These are phyloP conservation scores for Saturnispora dispora DNA, from an alignment of 805 yeast species.

Conservation along the genomic window DNA sequence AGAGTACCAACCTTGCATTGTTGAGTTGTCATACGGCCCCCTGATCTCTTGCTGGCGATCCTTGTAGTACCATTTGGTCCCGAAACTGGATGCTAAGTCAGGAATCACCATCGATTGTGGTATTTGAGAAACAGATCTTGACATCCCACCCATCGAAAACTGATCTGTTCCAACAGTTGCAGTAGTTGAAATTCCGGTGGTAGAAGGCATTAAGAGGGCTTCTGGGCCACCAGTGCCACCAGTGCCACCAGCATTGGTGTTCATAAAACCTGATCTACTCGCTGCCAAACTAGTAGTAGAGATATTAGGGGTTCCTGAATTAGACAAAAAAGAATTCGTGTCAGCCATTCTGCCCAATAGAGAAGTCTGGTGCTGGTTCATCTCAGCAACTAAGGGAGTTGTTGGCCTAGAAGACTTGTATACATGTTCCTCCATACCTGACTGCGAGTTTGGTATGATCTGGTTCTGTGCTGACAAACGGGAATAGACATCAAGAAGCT, in stretches of 20 bases:
- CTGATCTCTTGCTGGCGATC: conserved; percentile 65
- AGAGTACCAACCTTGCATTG: conserved; percentile 74
- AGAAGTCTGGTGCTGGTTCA: neutral
- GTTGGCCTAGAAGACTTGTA: neutral
- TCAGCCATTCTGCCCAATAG: neutral
- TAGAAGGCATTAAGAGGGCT: neutral
- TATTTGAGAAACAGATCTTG: neutral
- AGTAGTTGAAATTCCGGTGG: neutral
- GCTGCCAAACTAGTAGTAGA: neutral
- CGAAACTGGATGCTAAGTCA: neutral
- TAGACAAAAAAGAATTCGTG: neutral
- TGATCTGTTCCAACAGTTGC: neutral
- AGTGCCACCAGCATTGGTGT: neutral
- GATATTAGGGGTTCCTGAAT: neutral
- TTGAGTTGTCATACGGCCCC: conserved; percentile 68
- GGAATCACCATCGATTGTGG: neutral
- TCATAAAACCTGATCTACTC: neutral
- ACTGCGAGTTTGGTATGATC: conserved; percentile 41
- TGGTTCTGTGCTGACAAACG: conserved; percentile 43
- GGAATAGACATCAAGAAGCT: neutral
- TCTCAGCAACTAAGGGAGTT: neutral
- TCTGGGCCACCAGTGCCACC: neutral
- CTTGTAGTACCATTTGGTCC: conserved; percentile 50
- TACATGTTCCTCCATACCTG: conserved; percentile 23
- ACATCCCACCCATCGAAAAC: neutral